These are phyloP conservation scores for Chenopodium formosanum DNA, from an alignment of 148 eudicot genomes.

Conservation along the genomic window DNA sequence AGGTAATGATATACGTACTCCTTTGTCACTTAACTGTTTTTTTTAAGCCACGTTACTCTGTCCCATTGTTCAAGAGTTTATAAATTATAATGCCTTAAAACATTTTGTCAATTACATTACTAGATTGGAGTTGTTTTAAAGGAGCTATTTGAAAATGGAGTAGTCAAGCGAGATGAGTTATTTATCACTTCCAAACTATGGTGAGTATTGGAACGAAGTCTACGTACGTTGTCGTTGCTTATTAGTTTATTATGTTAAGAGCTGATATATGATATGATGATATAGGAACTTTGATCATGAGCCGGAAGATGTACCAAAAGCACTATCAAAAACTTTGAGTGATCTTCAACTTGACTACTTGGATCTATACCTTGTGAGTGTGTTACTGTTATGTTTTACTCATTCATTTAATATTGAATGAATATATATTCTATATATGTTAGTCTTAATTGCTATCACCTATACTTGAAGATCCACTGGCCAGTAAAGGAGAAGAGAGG, in stretches of 20 bases:
- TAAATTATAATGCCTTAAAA: too few relatives aligned
- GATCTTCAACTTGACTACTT: slow-evolving; percentile 59
- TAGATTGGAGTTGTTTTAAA: slow-evolving; percentile 54
- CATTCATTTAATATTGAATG: slow-evolving; percentile 14
- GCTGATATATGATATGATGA: not conserved
- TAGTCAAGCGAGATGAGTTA: slow-evolving; percentile 57
- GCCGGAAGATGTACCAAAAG: slow-evolving; percentile 58
- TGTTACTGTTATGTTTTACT: too few relatives aligned
- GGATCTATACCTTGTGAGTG: slow-evolving; percentile 50
- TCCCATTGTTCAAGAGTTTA: too few relatives aligned
- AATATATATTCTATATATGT: not conserved
- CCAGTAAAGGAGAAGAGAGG: slow-evolving; percentile 55
- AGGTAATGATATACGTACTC: slow-evolving; percentile 29
- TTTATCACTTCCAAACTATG: slow-evolving; percentile 66
- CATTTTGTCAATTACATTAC: not conserved
- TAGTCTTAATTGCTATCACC: too few relatives aligned
- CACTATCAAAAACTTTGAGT: slow-evolving; percentile 35
- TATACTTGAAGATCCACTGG: slow-evolving; percentile 49
- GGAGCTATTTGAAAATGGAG: slow-evolving; percentile 47
- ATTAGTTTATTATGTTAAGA: too few relatives aligned
- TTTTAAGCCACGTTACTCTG: too few relatives aligned
- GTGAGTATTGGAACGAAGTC: slow-evolving; percentile 16
- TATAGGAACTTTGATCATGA: slow-evolving; percentile 53
- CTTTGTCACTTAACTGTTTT: too few relatives aligned
- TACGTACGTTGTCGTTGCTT: too few relatives aligned